These are phyloP conservation scores for Hyphodiscus sp. DNA, from an alignment of 2,329 filamentous ascomycete genomes.

Conservation along the genomic window DNA sequence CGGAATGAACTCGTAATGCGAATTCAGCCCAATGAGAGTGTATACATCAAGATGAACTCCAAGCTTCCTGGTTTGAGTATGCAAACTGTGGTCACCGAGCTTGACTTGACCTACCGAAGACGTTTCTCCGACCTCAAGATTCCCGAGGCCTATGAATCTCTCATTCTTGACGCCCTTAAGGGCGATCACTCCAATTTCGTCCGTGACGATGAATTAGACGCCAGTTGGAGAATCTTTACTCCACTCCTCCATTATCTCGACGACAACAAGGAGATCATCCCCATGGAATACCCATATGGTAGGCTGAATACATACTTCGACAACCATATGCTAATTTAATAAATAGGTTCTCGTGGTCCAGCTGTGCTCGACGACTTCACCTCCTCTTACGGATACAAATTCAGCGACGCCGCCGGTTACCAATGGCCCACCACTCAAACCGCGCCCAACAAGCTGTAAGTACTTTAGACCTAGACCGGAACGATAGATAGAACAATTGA, in stretches of 20 bases:
- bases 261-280: constrained; percentile 98
- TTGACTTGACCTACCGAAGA: constrained; percentile 95
- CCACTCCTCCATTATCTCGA: constrained; percentile 97
- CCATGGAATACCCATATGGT: constrained; percentile 99
- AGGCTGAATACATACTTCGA: constrained; percentile 34
- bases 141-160: constrained; percentile 95
- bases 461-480: constrained; percentile 24
- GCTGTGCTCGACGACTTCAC: constrained; percentile 97
- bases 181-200: constrained; percentile 99
- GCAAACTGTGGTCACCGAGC: constrained; percentile 98
- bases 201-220: constrained; percentile 91
- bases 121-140: constrained; percentile 99
- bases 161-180: constrained; percentile 96
- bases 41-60: constrained; percentile 99
- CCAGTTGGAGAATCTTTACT: constrained; percentile 97
- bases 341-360: constrained; percentile 83
- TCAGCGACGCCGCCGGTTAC: constrained; percentile 88
- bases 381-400: constrained; percentile 96
- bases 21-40: constrained; percentile 98
- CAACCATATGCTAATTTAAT: neutral
- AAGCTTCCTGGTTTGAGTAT: constrained; percentile 97
- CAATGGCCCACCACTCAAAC: constrained; percentile 83
- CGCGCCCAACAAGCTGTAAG: constrained; percentile 75
- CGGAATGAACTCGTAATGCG: constrained; percentile 99
- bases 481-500: constrained; percentile 20